phyloP scores from a whole-genome alignment of 2,329 filamentous ascomycete genomes.

The Chaetomiaceae sp. region DNA sequence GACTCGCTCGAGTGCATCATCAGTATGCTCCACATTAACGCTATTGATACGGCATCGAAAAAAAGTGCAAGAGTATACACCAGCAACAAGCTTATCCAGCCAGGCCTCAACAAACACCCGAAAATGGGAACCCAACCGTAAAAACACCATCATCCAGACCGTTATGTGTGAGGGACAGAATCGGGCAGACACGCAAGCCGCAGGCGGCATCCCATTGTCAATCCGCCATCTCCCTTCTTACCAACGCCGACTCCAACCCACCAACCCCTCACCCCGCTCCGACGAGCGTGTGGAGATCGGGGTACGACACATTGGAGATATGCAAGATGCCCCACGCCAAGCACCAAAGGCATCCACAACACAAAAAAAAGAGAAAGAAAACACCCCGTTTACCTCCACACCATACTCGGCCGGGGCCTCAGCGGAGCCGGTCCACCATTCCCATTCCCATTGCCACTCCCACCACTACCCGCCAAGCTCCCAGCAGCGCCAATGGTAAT shows the following conservation, averaged over 20 bases:
- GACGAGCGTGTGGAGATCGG: background rate
- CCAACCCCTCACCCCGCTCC: background rate
- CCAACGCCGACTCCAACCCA: too few species aligned
- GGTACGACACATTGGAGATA: too few species aligned
- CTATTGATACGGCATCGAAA: constrained; percentile 3
- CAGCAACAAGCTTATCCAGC: constrained; percentile 5
- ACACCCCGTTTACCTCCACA: constrained; percentile 15
- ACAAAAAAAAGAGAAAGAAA: background rate
- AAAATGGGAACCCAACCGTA: background rate
- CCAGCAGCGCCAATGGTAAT: constrained; percentile 39
- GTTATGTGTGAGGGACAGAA: background rate
- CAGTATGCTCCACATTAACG: constrained; percentile 1
- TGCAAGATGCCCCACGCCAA: constrained; percentile 3
- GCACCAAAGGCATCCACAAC: background rate
- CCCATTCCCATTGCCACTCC: constrained; percentile 3
- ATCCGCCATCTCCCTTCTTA: too few species aligned
- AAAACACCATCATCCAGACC: constrained; percentile 7
- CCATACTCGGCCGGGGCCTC: constrained; percentile 13
- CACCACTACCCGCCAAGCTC: constrained; percentile 14
- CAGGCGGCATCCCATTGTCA: background rate
- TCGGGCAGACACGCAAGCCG: background rate
- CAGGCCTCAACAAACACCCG: background rate
- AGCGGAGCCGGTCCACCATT: background rate
- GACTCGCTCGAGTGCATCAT: background rate
- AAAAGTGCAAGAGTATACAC: background rate